A percentile compares a stretch with the other conserved stretches of the same genome.
Evolutionary conservation across 1,284 basidiomycete species (phyloP).

Genomic region (Chiua sp.): DNA sequence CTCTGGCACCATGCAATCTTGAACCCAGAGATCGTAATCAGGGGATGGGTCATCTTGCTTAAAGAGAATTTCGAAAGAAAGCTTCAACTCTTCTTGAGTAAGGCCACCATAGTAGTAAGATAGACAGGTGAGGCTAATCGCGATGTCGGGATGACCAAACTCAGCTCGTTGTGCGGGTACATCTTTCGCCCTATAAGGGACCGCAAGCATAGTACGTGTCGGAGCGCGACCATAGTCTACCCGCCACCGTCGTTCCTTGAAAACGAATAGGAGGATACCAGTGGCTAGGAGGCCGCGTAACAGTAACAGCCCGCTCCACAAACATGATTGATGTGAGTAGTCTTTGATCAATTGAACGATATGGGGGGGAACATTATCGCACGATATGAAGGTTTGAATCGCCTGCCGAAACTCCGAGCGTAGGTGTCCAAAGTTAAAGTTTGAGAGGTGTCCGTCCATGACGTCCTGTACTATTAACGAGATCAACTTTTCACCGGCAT

Average conservation of each 20-base stretch:
- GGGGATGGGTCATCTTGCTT: constrained; percentile 48
- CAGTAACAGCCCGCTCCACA: constrained; percentile 45
- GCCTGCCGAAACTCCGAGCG: constrained; percentile 14
- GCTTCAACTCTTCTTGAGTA: constrained; percentile 36
- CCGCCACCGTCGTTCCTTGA: constrained; percentile 51
- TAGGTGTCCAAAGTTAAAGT: constrained; percentile 23
- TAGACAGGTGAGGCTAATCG: constrained; percentile 50
- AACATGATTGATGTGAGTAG: constrained; percentile 9
- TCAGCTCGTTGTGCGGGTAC: constrained; percentile 51
- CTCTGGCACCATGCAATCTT: constrained; percentile 30
- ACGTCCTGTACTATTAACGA: constrained; percentile 27
- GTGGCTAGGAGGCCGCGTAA: constrained; percentile 49
- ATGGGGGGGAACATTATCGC: constrained; percentile 21
- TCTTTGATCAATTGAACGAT: constrained; percentile 15
- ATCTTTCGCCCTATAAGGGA: constrained; percentile 58
- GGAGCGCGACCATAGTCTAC: constrained; percentile 55
- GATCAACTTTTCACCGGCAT: constrained; percentile 28
- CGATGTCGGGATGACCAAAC: constrained; percentile 58
- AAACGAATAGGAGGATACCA: constrained; percentile 45
- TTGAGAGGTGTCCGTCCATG: constrained; percentile 27
- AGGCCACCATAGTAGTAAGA: constrained; percentile 15
- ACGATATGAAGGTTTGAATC: constrained; percentile 27
- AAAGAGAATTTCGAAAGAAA: constrained; percentile 44
- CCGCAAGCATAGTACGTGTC: constrained; percentile 48
- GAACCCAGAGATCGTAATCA: constrained; percentile 51